Conservation (phyloP, 139 green algal species). For the Astrephomene gubernaculifera region DNA sequence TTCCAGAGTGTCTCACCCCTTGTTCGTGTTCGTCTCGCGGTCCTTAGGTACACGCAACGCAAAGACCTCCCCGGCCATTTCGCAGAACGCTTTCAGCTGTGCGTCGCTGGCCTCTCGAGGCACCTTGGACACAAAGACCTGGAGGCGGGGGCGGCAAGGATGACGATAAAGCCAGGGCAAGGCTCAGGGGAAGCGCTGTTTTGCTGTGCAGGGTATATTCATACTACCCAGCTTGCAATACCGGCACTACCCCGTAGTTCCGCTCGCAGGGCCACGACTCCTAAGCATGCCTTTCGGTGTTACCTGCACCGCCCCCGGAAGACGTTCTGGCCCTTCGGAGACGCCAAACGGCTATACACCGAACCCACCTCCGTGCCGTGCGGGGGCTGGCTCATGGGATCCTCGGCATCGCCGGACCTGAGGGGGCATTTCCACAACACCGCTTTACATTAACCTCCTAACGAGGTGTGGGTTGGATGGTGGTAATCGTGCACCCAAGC, state of each 20-base stretch:
- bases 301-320: too few species aligned
- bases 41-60: conserved; percentile 69
- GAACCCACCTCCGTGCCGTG: conserved; percentile 70
- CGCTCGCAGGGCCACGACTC: too few species aligned
- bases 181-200: too few species aligned
- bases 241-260: too few species aligned
- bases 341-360: not conserved
- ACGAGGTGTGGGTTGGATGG: too few species aligned
- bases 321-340: not conserved
- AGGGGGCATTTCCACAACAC: too few species aligned
- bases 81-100: conserved; percentile 64
- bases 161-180: too few species aligned
- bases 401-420: conserved; percentile 17
- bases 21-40: conserved; percentile 73
- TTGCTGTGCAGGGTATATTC: too few species aligned
- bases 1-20: conserved; percentile 58
- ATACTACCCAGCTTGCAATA: too few species aligned
- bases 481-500: too few species aligned
- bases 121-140: conserved; percentile 85
- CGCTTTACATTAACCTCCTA: too few species aligned
- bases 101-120: conserved; percentile 69
- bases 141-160: not conserved
- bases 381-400: conserved; percentile 59
- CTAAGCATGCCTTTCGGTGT: too few species aligned
- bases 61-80: conserved; percentile 62